phyloP scores from a whole-genome alignment of 2,329 filamentous ascomycete genomes.

The Raffaelea albimanens region DNA sequence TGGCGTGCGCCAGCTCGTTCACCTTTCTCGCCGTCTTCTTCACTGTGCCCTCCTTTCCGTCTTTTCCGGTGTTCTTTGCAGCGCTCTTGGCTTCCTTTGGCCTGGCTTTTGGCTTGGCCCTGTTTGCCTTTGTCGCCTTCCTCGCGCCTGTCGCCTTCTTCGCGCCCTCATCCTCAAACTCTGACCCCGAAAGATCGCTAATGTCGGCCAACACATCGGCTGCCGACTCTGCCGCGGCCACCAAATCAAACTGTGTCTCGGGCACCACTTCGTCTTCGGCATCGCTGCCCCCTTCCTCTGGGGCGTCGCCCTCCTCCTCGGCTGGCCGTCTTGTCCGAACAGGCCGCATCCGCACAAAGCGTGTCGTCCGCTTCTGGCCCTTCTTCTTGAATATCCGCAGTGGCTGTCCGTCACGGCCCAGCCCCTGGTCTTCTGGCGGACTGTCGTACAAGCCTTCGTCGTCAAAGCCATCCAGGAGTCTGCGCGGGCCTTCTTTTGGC shows the following conservation, averaged over 20 bases:
- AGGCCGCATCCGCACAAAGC: slow-evolving; percentile 55
- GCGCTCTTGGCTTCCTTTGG: slow-evolving; percentile 9
- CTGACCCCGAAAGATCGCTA: slow-evolving; percentile 28
- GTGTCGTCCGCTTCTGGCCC: slow-evolving; percentile 70
- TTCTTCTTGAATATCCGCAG: slow-evolving; percentile 69
- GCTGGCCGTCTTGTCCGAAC: slow-evolving; percentile 37
- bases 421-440: slow-evolving; percentile 34
- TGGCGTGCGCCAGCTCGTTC: slow-evolving; percentile 53
- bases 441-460: slow-evolving; percentile 52
- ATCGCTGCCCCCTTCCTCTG: slow-evolving; percentile 25
- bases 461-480: slow-evolving; percentile 51
- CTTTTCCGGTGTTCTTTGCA: no score
- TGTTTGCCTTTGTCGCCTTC: slow-evolving; percentile 16
- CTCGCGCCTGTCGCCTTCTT: slow-evolving; percentile 22
- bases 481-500: slow-evolving; percentile 16
- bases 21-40: slow-evolving; percentile 50
- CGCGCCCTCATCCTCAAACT: slow-evolving; percentile 25
- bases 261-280: slow-evolving; percentile 28
- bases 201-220: slow-evolving; percentile 20
- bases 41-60: slow-evolving; percentile 27
- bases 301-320: slow-evolving; percentile 15
- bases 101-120: slow-evolving; percentile 16
- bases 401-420: slow-evolving; percentile 43
- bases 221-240: slow-evolving; percentile 10
- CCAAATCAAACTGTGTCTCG: slow-evolving; percentile 26